Conservation (phyloP, 2,329 filamentous ascomycete genomes). For the Fusarium pseudonygamai region DNA sequence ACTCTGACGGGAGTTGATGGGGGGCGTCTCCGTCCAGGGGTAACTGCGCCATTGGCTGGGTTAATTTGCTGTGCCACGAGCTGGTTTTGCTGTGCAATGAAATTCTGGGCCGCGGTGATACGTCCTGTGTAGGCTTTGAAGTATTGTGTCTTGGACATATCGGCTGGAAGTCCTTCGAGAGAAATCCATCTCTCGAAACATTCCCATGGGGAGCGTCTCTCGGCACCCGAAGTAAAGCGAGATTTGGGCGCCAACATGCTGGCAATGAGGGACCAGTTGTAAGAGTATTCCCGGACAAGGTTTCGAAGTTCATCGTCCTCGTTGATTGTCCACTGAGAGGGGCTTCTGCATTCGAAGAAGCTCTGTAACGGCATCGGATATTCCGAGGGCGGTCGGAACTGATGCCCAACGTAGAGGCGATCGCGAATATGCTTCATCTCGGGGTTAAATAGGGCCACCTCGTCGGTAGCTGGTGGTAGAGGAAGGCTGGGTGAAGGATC, state of each 20-base stretch:
- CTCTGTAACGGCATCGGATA: slow-evolving; percentile 87
- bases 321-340: slow-evolving; percentile 89
- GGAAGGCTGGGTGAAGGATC: slow-evolving; percentile 56
- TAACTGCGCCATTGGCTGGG: slow-evolving; percentile 46
- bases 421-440: slow-evolving; percentile 92
- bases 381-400: slow-evolving; percentile 92
- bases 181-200: slow-evolving; percentile 98
- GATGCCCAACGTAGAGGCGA: slow-evolving; percentile 87
- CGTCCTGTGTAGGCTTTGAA: slow-evolving; percentile 78
- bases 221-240: slow-evolving; percentile 82
- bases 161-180: slow-evolving; percentile 86
- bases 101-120: slow-evolving; percentile 67
- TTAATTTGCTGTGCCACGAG: slow-evolving; percentile 62
- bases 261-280: slow-evolving; percentile 97
- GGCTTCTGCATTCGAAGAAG: slow-evolving; percentile 87
- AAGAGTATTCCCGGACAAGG: slow-evolving; percentile 90
- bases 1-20: slow-evolving; percentile 81
- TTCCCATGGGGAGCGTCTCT: slow-evolving; percentile 95
- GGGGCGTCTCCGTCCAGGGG: slow-evolving; percentile 68
- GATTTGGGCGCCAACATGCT: slow-evolving; percentile 80
- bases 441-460: slow-evolving; percentile 88
- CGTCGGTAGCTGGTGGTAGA: slow-evolving; percentile 73
- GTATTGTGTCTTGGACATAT: slow-evolving; percentile 95
- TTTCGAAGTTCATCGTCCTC: slow-evolving; percentile 91
- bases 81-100: slow-evolving; percentile 64